Evolutionary conservation across 192 early-diverging fungal genomes (phyloP).

Genomic region (Kickxella alabastrina): DNA sequence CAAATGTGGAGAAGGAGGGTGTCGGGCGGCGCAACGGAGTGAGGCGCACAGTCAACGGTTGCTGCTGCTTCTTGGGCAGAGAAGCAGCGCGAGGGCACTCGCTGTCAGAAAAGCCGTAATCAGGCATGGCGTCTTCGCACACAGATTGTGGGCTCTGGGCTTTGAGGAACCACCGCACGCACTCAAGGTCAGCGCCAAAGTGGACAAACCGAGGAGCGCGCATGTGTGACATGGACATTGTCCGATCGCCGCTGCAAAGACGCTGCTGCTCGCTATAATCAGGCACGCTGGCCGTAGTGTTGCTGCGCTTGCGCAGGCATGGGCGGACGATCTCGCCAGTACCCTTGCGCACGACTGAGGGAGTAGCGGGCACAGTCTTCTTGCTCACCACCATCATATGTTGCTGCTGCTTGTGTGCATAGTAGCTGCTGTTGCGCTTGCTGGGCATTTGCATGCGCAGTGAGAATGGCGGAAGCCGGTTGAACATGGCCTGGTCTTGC

Average conservation of each 20-base stretch:
- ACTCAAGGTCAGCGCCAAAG: constrained; percentile 65
- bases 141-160: constrained; percentile 59
- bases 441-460: constrained; percentile 15
- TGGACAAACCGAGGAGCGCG: constrained; percentile 61
- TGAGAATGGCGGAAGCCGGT: constrained; percentile 7
- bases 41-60: constrained; percentile 22
- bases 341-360: constrained; percentile 36
- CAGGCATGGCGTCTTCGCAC: constrained; percentile 33
- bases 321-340: constrained; percentile 51
- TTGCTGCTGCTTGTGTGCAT: constrained; percentile 7
- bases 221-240: constrained; percentile 1
- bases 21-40: constrained; percentile 37
- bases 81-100: constrained; percentile 45
- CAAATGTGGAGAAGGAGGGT: constrained; percentile 44
- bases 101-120: background rate
- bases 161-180: constrained; percentile 68
- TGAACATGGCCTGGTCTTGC: constrained; percentile 4
- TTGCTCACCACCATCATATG: too few species aligned
- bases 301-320: constrained; percentile 33
- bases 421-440: background rate
- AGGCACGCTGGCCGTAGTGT: constrained; percentile 7
- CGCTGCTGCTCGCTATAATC: background rate
- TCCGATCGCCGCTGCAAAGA: constrained; percentile 16
- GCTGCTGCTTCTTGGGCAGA: constrained; percentile 42
- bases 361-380: constrained; percentile 19